phyloP scores from a whole-genome alignment of 768 basidiomycete genomes.

The Agaricus sinodeliciosus region DNA sequence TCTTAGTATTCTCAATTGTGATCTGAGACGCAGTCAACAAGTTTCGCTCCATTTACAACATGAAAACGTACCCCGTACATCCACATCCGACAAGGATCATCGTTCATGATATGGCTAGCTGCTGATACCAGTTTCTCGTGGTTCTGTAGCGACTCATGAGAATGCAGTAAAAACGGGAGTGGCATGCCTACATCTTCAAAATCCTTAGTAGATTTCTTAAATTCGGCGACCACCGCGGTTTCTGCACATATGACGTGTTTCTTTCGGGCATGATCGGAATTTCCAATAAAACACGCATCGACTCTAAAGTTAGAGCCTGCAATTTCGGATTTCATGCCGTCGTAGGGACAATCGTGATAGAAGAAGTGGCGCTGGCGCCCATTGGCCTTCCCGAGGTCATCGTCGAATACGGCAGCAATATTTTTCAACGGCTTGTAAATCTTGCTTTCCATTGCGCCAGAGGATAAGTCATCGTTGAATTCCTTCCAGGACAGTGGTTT shows the following conservation, averaged over 20 bases:
- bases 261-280: not conserved
- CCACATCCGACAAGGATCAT: conserved; percentile 18
- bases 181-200: not conserved
- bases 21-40: not conserved
- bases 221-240: conserved; percentile 13
- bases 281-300: conserved; percentile 13
- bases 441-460: too few species aligned
- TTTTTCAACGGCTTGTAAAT: not conserved
- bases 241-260: not conserved
- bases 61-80: conserved; percentile 16
- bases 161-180: not conserved
- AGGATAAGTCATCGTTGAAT: not conserved
- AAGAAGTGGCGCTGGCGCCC: not conserved
- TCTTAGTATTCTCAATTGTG: conserved; percentile 10
- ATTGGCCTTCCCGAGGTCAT: not conserved
- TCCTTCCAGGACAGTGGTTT: not conserved
- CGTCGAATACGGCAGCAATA: not conserved
- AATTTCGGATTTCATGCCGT: conserved; percentile 6
- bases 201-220: conserved; percentile 3
- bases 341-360: not conserved
- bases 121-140: conserved; percentile 1
- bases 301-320: conserved; percentile 10
- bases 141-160: conserved; percentile 1
- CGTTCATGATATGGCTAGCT: conserved; percentile 18
- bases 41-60: not conserved